Evolutionary conservation across 2,329 filamentous ascomycete genomes (phyloP).

Genomic region (Fusarium fujikuroi): DNA sequence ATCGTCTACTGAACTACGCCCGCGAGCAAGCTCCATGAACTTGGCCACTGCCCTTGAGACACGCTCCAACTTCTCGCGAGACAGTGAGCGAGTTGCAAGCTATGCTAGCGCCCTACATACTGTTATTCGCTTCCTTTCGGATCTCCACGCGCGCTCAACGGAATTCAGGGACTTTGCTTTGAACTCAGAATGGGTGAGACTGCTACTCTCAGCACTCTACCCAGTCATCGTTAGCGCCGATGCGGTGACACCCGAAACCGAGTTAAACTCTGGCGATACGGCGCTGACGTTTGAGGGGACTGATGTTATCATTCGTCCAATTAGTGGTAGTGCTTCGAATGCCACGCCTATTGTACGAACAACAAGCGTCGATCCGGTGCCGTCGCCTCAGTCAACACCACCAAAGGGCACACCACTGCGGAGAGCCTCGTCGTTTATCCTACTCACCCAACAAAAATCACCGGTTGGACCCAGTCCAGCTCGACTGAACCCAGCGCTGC

Average conservation of each 20-base stretch:
- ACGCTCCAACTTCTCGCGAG: conserved; percentile 51
- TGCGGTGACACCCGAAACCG: conserved; percentile 82
- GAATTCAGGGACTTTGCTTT: conserved; percentile 86
- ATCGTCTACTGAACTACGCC: conserved; percentile 40
- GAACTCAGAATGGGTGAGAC: conserved; percentile 82
- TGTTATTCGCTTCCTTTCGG: conserved; percentile 80
- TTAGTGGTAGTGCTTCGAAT: conserved; percentile 65
- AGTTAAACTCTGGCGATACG: conserved; percentile 85
- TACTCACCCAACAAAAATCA: conserved; percentile 78
- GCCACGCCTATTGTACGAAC: conserved; percentile 79
- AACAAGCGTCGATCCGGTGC: conserved; percentile 64
- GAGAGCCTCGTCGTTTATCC: conserved; percentile 89
- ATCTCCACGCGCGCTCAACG: conserved; percentile 79
- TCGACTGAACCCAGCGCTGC: conserved; percentile 62
- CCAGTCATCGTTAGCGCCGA: conserved; percentile 90
- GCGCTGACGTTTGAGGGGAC: conserved; percentile 85
- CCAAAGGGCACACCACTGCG: conserved; percentile 71
- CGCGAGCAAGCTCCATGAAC: conserved; percentile 73
- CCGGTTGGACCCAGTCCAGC: conserved; percentile 68
- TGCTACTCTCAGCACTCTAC: conserved; percentile 83
- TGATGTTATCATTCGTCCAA: conserved; percentile 83
- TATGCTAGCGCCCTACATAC: conserved; percentile 77
- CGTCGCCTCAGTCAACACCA: conserved; percentile 59
- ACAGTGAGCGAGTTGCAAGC: conserved; percentile 58
- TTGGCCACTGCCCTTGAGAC: conserved; percentile 68